These are phyloP conservation scores for Bocquillonia castaneifolia DNA, from an alignment of 441 rosid genomes.

Conservation along the genomic window DNA sequence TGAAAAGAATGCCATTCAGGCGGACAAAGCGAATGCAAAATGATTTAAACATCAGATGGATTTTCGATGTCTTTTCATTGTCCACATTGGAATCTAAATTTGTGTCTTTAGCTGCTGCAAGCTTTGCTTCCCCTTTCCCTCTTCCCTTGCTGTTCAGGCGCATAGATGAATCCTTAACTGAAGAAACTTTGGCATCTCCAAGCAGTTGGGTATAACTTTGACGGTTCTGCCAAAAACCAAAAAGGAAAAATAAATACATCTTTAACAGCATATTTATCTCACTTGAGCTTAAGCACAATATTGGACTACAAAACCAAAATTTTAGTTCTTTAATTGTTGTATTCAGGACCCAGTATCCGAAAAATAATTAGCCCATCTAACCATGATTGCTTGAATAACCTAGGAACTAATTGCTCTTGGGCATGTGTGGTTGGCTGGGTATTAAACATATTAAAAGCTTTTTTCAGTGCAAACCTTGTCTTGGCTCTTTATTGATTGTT, in stretches of 20 bases:
- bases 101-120: constrained; percentile 40
- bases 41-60: constrained; percentile 44
- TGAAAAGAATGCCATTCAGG: constrained; percentile 81
- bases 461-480: no score
- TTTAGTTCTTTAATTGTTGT: no score
- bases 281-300: neutral
- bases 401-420: neutral
- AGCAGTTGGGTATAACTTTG: constrained; percentile 56
- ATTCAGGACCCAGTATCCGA: neutral
- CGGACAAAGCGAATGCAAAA: constrained; percentile 80
- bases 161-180: constrained; percentile 38
- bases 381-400: neutral
- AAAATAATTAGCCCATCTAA: neutral
- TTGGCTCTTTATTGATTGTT: no score
- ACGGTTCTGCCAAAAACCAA: constrained; percentile 60
- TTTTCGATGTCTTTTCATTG: constrained; percentile 42
- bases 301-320: neutral
- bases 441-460: no score
- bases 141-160: constrained; percentile 50
- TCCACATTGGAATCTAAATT: constrained; percentile 37
- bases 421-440: no score
- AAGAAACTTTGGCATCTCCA: constrained; percentile 42
- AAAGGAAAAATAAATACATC: neutral
- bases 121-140: constrained; percentile 48
- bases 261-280: neutral